Evolutionary conservation across 2,329 filamentous ascomycete genomes (phyloP).

Genomic region (Endothia cerciana): DNA sequence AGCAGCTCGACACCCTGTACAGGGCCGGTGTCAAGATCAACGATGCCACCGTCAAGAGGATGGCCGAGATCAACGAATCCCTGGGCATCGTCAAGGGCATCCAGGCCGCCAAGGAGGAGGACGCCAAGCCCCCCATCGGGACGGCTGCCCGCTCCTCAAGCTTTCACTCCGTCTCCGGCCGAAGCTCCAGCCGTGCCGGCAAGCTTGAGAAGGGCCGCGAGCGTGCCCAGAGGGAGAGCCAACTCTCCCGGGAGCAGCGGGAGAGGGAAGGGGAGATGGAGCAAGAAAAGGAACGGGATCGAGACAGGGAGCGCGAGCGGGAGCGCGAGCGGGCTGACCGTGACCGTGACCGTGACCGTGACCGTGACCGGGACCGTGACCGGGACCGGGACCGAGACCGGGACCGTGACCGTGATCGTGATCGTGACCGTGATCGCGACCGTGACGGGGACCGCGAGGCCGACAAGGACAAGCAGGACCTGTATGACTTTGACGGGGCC

Average conservation of each 20-base stretch:
- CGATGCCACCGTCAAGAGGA: slow-evolving; percentile 34
- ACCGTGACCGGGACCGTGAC: slow-evolving; percentile 23
- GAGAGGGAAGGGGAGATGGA: slow-evolving; percentile 22
- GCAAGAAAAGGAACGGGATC: slow-evolving; percentile 29
- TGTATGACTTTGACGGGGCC: slow-evolving; percentile 50
- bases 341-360: slow-evolving; percentile 30
- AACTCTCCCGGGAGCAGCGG: slow-evolving; percentile 14
- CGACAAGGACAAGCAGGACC: slow-evolving; percentile 34
- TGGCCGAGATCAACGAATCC: slow-evolving; percentile 43
- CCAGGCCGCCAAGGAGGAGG: slow-evolving; percentile 46
- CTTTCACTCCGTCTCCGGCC: slow-evolving; percentile 26
- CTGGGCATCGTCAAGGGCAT: slow-evolving; percentile 45
- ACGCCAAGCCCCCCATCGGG: slow-evolving; percentile 35
- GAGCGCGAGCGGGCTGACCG: slow-evolving; percentile 27
- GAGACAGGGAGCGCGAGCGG: slow-evolving; percentile 30
- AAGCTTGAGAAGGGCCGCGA: slow-evolving; percentile 29
- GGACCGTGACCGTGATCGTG: slow-evolving; percentile 30
- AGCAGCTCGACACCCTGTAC: slow-evolving; percentile 36
- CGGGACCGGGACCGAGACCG: slow-evolving; percentile 23
- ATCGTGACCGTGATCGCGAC: slow-evolving; percentile 35
- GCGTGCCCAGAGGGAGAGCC: slow-evolving; percentile 34
- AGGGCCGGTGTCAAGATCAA: slow-evolving; percentile 41
- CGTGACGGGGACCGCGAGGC: slow-evolving; percentile 41
- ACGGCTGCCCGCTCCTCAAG: slow-evolving; percentile 33
- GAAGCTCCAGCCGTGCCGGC: slow-evolving; percentile 31